Evolutionary conservation across 345 rosid species (phyloP).

Genomic region (Conringia planisiliqua): DNA sequence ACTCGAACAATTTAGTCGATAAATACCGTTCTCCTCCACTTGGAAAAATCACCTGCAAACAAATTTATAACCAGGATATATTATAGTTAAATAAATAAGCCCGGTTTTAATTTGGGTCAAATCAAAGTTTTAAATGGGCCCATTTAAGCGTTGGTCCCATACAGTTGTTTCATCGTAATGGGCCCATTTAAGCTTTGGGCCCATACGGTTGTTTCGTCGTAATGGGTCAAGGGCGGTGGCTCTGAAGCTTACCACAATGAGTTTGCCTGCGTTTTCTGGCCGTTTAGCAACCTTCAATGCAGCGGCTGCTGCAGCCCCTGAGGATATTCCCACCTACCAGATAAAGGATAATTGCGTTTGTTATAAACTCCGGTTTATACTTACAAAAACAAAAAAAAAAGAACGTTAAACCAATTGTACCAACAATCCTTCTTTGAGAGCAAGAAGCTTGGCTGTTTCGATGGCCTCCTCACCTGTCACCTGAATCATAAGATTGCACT

Average conservation of each 20-base stretch:
- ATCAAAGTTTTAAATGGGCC: neutral
- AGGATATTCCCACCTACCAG: conserved; percentile 62
- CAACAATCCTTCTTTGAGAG: conserved; percentile 56
- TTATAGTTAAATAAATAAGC: neutral
- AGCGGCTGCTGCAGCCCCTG: conserved; percentile 64
- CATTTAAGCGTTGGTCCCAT: neutral
- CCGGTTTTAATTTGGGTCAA: neutral
- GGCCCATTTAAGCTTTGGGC: too few relatives aligned
- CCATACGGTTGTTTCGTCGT: too few relatives aligned
- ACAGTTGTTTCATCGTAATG: too few relatives aligned
- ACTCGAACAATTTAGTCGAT: conserved; percentile 52
- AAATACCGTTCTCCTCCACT: conserved; percentile 77
- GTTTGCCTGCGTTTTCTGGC: conserved; percentile 61
- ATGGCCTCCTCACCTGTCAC: conserved; percentile 50
- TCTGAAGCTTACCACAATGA: conserved; percentile 37
- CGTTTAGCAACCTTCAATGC: conserved; percentile 55
- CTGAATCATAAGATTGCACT: conserved; percentile 6
- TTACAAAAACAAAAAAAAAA: neutral
- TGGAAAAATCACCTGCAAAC: conserved; percentile 61
- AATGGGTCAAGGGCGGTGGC: too few relatives aligned
- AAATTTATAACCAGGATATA: neutral
- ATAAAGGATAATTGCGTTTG: neutral
- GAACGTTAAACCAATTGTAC: conserved; percentile 20
- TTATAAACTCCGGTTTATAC: neutral
- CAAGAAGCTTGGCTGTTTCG: conserved; percentile 50